Evolutionary conservation across 2,329 filamentous ascomycete genomes (phyloP), one percentile per base, ranked within the genome.

Genomic region (Alternaria burnsii): DNA sequence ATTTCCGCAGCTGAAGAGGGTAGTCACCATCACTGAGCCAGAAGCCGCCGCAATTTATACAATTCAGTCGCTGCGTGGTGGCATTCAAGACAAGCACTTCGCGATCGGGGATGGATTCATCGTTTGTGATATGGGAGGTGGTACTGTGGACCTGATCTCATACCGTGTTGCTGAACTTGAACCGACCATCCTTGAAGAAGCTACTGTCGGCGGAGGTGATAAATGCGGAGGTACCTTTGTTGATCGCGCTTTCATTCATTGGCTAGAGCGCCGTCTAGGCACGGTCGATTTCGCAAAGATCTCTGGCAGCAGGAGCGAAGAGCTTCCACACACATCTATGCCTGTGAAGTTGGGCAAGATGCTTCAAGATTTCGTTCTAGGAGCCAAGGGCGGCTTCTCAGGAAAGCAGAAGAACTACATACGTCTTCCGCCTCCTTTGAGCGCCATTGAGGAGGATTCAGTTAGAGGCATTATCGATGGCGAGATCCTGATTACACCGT

Each of bases 41-140:
- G 73, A 76, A 52, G 66, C 71, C 2, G 74, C 73, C 1, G 74
- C 74, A 0, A 59, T 75, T 1, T 68, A 73, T 44, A 71, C 71
- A 0, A 70, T 75, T 7, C 58, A 65, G 16, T 48, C 62, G 0
- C 8, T 74, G 0, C 52, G 60, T 2, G 60, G 59, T 0, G 62
- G 36, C 7, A 52, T 51, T 2, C 68, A 72, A 9, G 60, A 71
- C 11, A 12, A 50, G 0, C 36, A 68, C 3, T 59, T 76, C 2
- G 32, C 24, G 0, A 16, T 68, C 0, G 63, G 56, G 5, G 69
- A 75, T 24, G 66, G 67, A 0, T 76, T 76, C 55, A 61, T 72
- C 0, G 41, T 76, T 0, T 76, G 72, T 24, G 74, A 76, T 14
- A 71, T 74, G 66, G 73, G 73, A 0, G 73, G 74, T 0, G 74